phyloP scores from a whole-genome alignment of 345 rosid species.

The Gossypium stocksii region DNA sequence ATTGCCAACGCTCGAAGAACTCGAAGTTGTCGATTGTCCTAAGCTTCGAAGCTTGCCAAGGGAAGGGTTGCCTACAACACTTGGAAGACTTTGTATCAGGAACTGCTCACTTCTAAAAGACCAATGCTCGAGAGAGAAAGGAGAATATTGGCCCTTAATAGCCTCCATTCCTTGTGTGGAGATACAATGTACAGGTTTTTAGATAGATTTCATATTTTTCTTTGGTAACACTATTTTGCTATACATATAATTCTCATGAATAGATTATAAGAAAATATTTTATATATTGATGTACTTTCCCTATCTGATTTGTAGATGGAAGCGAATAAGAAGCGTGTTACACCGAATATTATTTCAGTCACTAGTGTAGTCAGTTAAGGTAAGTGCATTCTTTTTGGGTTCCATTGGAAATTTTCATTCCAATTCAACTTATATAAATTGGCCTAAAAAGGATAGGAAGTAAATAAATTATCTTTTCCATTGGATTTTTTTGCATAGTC shows the following conservation, averaged over 20 bases:
- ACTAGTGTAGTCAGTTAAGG: neutral
- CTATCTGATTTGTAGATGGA: neutral
- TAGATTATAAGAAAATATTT: neutral
- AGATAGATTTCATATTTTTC: neutral
- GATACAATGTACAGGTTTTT: neutral
- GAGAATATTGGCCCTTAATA: slow-evolving; percentile 17
- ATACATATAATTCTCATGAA: neutral
- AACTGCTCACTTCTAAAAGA: slow-evolving; percentile 13
- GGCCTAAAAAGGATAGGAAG: neutral
- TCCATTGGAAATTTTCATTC: neutral
- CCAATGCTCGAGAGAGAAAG: slow-evolving; percentile 12
- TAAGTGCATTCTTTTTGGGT: neutral
- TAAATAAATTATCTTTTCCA: neutral
- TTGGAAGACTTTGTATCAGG: slow-evolving; percentile 16
- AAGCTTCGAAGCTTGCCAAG: slow-evolving; percentile 14
- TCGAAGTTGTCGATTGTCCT: slow-evolving; percentile 15
- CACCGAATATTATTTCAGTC: neutral
- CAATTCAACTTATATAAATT: neutral
- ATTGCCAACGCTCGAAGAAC: slow-evolving; percentile 18
- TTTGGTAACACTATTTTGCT: neutral
- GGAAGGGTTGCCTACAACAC: slow-evolving; percentile 18
- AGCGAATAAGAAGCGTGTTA: neutral
- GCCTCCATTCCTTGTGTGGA: slow-evolving; percentile 19
- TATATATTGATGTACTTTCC: neutral
- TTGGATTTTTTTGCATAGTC: too few species aligned